Evolutionary conservation across 2,329 filamentous ascomycete species (phyloP).

Genomic region (Aspergillus intermedius): DNA sequence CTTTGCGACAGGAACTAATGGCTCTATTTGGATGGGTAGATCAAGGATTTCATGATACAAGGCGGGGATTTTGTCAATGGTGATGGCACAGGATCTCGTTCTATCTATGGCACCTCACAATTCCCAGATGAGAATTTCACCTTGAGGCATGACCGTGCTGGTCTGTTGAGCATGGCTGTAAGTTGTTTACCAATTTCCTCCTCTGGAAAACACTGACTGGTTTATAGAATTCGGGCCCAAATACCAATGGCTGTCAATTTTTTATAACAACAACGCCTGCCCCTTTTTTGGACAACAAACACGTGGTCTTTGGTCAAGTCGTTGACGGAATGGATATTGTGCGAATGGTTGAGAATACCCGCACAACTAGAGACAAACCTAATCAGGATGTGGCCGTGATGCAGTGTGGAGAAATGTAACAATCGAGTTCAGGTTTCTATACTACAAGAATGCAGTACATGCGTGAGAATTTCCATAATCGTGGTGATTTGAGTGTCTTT

Average conservation of each 20-base stretch:
- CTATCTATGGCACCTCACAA: conserved; percentile 76
- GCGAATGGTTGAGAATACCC: conserved; percentile 83
- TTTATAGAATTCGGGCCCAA: conserved; percentile 72
- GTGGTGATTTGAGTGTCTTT: too few species aligned
- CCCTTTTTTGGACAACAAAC: conserved; percentile 83
- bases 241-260: conserved; percentile 94
- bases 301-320: conserved; percentile 92
- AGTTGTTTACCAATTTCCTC: conserved; percentile 39
- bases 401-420: conserved; percentile 88
- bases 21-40: conserved; percentile 45
- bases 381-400: conserved; percentile 76
- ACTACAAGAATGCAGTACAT: too few species aligned
- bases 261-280: conserved; percentile 90
- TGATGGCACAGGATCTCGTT: conserved; percentile 80
- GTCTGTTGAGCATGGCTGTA: conserved; percentile 89
- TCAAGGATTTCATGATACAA: conserved; percentile 95
- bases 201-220: conserved; percentile 2
- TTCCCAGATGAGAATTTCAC: conserved; percentile 90
- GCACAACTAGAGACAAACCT: conserved; percentile 77
- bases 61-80: conserved; percentile 93
- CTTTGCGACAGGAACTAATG: not conserved
- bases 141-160: conserved; percentile 69
- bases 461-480: too few species aligned
- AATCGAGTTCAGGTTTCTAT: too few species aligned
- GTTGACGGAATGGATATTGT: conserved; percentile 86